Base-by-base conservation (phyloP, 2,329 filamentous ascomycete genomes). In the Mycocentrospora acerina region DNA sequence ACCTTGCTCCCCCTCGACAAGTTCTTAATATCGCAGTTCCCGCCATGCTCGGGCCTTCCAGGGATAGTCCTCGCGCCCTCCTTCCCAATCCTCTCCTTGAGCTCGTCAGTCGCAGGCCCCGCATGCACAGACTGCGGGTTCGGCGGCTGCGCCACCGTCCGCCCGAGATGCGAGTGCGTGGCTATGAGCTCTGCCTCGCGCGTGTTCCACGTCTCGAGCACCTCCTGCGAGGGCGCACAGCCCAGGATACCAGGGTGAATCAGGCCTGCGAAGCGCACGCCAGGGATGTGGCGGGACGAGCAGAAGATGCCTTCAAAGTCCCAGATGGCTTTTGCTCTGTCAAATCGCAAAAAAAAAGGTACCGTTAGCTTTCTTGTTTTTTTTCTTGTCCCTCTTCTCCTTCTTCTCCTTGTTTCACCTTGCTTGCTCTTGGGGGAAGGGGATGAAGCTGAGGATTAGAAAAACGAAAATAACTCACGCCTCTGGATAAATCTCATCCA, bases 161-260 rank as follows among this genome's bases (percentile, higher is more conserved):
- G 79, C 32, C 79, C 75, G 17, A 53, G 45, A 22, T 58, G 55
- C 34, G 86, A 77, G 59, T 82, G 77, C 3, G 83, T 79, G 0
- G 80, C 73, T 45, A 95, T 90, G 8, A 96, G 76, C 48, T 91
- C 86, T 10, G 71, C 83, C 67, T 96, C 90, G 24, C 90, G 86
- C 42, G 73, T 76, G 61, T 95, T 95, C 90, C 90, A 95, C 35
- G 81, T 83, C 0, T 79, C 80, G 9, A 95, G 79, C 12, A 96
- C 73, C 52, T 88, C 83, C 3, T 81, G 72, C 0, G 87, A 91
- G 0, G 90, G 90, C 0, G 90, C 90, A 59, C 89, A 95, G 13
- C 90, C 90, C 8, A 96, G 73, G 49, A 96, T 95, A 4, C 90
- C 90, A 0, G 90, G 90, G 64, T 95, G 90, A 61, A 95, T 95